Evolutionary conservation across 2,329 filamentous ascomycete genomes (phyloP).

Genomic region (Ceratocystis alfenasii): DNA sequence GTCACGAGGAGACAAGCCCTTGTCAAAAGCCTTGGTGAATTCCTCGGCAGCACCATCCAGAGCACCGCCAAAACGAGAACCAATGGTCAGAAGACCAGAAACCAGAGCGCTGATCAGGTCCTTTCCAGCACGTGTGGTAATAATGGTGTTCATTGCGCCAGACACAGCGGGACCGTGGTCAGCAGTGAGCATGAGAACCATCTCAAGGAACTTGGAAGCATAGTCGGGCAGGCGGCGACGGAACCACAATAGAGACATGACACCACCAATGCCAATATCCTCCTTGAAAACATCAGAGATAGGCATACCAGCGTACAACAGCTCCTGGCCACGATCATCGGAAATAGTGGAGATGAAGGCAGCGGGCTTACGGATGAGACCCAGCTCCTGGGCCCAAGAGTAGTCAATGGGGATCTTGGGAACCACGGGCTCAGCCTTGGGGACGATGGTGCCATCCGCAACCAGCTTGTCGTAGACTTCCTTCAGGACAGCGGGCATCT

Average conservation of each 20-base stretch:
- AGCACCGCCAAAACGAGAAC: slow-evolving; percentile 95
- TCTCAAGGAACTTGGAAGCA: slow-evolving; percentile 98
- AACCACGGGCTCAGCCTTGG: slow-evolving; percentile 75
- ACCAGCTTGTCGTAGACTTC: slow-evolving; percentile 82
- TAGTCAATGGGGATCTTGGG: slow-evolving; percentile 99
- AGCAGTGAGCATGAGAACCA: slow-evolving; percentile 99
- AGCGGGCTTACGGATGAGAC: slow-evolving; percentile 97
- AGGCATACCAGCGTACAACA: slow-evolving; percentile 97
- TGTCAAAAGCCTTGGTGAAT: slow-evolving; percentile 96
- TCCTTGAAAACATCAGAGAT: slow-evolving; percentile 99
- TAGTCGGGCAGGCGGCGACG: slow-evolving; percentile 90
- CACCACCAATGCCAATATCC: slow-evolving; percentile 97
- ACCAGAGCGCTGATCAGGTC: slow-evolving; percentile 93
- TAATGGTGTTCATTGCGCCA: slow-evolving; percentile 99
- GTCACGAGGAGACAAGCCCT: slow-evolving; percentile 93
- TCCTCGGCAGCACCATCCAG: slow-evolving; percentile 96
- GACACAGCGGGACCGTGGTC: slow-evolving; percentile 98
- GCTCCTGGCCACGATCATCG: slow-evolving; percentile 98
- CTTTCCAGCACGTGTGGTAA: slow-evolving; percentile 98
- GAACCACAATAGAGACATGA: slow-evolving; percentile 99
- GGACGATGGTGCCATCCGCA: slow-evolving; percentile 70
- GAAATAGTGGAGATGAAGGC: slow-evolving; percentile 99
- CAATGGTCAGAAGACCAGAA: slow-evolving; percentile 93
- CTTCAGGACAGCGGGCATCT: slow-evolving; percentile 66
- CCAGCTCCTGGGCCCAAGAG: slow-evolving; percentile 98